phyloP scores from a whole-genome alignment of 768 basidiomycete genomes.

The Lactarius pseudohatsudake region DNA sequence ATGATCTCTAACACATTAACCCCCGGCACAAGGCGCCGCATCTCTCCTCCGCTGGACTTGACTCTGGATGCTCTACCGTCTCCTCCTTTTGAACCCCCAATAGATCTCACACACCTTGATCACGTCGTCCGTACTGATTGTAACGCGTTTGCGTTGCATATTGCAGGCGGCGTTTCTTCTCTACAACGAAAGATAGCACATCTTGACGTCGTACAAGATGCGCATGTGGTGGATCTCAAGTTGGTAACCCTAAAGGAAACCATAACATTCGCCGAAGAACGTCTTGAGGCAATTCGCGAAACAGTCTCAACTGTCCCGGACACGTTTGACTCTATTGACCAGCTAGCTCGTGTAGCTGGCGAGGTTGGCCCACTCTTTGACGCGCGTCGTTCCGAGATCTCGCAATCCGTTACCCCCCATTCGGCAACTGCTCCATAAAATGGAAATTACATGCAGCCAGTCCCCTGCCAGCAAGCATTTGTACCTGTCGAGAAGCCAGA shows the following conservation, averaged over 20 bases:
- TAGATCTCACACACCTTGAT: conserved; percentile 62
- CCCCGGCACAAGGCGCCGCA: conserved; percentile 37
- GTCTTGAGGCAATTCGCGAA: conserved; percentile 42
- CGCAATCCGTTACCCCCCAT: conserved; percentile 53
- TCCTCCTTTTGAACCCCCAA: conserved; percentile 44
- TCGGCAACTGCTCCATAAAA: conserved; percentile 52
- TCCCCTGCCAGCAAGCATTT: conserved; percentile 47
- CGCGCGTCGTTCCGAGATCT: conserved; percentile 40
- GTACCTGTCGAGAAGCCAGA: conserved; percentile 48
- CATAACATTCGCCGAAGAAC: conserved; percentile 30
- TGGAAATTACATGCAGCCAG: conserved; percentile 54
- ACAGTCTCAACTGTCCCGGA: conserved; percentile 37
- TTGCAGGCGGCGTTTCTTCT: conserved; percentile 32
- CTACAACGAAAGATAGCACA: conserved; percentile 26
- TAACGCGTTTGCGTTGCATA: conserved; percentile 60
- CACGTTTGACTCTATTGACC: conserved; percentile 35
- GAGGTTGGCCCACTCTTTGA: conserved; percentile 40
- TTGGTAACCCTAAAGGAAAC: conserved; percentile 1
- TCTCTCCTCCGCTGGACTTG: conserved; percentile 40
- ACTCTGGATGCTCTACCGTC: conserved; percentile 39
- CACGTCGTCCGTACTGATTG: conserved; percentile 64
- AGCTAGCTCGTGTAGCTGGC: conserved; percentile 40
- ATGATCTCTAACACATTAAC: conserved; percentile 21
- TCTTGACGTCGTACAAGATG: conserved; percentile 19
- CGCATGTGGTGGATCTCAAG: conserved; percentile 23